Evolutionary conservation across 257 asterid genomes (phyloP).

Genomic region (Dorcoceras hygrometricum): DNA sequence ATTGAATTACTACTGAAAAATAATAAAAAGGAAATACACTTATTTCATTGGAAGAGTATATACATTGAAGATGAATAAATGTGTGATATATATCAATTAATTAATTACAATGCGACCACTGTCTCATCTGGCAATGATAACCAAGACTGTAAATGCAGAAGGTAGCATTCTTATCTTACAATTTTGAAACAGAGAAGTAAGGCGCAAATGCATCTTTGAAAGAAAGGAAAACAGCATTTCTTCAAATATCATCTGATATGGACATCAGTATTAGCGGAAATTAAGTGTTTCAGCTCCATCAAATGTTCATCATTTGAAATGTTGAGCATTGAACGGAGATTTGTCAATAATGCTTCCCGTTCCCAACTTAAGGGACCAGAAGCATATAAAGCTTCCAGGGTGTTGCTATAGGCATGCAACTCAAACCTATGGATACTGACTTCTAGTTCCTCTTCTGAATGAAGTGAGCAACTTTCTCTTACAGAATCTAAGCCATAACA

Average conservation of each 20-base stretch:
- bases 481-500: slow-evolving; percentile 37
- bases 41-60: not conserved
- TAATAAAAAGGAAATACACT: not conserved
- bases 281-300: slow-evolving; percentile 69
- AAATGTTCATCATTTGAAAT: slow-evolving; percentile 92
- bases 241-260: slow-evolving; percentile 38
- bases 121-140: slow-evolving; percentile 28
- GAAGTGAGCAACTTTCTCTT: slow-evolving; percentile 40
- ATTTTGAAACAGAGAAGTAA: slow-evolving; percentile 23
- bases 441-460: slow-evolving; percentile 51
- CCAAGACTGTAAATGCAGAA: slow-evolving; percentile 37
- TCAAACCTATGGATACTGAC: slow-evolving; percentile 65
- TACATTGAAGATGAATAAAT: not conserved
- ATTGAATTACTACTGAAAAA: not conserved
- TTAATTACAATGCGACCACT: slow-evolving; percentile 27
- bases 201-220: slow-evolving; percentile 21
- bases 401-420: slow-evolving; percentile 75
- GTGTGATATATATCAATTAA: not conserved
- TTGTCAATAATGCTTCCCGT: slow-evolving; percentile 72
- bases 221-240: slow-evolving; percentile 12
- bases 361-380: slow-evolving; percentile 97
- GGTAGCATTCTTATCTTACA: slow-evolving; percentile 41
- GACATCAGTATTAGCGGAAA: slow-evolving; percentile 50
- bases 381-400: slow-evolving; percentile 70
- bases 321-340: slow-evolving; percentile 79